phyloP scores from a whole-genome alignment of 805 yeast species.

The Lachancea thermotolerans region DNA sequence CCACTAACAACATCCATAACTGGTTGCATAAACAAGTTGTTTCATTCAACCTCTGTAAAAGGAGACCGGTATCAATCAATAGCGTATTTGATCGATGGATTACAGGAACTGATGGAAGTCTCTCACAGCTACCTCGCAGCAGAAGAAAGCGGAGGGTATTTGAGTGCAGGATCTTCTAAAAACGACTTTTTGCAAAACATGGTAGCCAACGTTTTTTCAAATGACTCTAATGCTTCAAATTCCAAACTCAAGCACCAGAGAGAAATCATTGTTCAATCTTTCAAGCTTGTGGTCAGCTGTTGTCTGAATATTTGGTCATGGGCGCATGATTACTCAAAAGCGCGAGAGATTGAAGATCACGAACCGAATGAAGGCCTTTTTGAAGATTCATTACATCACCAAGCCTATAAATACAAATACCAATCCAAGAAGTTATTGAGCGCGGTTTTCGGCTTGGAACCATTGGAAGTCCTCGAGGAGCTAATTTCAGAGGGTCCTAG shows the following conservation, averaged over 20 bases:
- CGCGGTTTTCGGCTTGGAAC: slow-evolving; percentile 56
- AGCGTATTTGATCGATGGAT: slow-evolving; percentile 44
- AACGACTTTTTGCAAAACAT: slow-evolving; percentile 30
- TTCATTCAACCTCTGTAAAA: slow-evolving; percentile 16
- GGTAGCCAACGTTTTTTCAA: slow-evolving; percentile 31
- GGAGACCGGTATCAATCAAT: slow-evolving; percentile 43
- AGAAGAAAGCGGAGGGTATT: slow-evolving; percentile 26
- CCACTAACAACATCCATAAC: slow-evolving; percentile 44
- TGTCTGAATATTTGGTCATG: slow-evolving; percentile 69
- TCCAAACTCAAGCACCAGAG: slow-evolving; percentile 40
- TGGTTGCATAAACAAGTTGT: slow-evolving; percentile 21
- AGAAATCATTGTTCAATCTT: slow-evolving; percentile 51
- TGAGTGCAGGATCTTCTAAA: slow-evolving; percentile 13
- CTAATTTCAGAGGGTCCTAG: slow-evolving; percentile 38
- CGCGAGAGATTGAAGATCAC: not conserved
- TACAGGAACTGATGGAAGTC: slow-evolving; percentile 56
- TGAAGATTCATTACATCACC: slow-evolving; percentile 37
- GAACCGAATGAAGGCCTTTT: slow-evolving; percentile 7
- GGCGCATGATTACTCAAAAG: slow-evolving; percentile 16
- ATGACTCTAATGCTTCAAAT: slow-evolving; percentile 32
- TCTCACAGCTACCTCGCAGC: slow-evolving; percentile 50
- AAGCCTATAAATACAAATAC: slow-evolving; percentile 58
- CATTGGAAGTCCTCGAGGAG: slow-evolving; percentile 65
- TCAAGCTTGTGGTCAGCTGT: slow-evolving; percentile 50
- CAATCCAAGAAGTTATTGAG: slow-evolving; percentile 62